Conservation (phyloP, 768 basidiomycete species). For the Termitomyces sp. region DNA sequence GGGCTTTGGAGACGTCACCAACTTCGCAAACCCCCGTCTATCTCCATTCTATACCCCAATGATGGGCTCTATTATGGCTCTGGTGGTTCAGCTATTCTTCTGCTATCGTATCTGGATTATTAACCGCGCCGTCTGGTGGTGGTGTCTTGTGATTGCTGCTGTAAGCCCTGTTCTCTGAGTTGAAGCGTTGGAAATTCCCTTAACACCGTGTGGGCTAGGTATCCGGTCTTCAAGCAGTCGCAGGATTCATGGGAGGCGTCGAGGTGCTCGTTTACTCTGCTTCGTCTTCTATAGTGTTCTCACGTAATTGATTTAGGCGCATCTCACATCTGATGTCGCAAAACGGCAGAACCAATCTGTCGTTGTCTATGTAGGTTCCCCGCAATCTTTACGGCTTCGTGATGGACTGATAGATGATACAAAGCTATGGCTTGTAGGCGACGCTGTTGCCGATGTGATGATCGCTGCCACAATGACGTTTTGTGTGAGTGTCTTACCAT, state of each 20-base stretch:
- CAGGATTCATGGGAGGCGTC: slow-evolving; percentile 6
- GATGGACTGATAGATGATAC: too few relatives aligned
- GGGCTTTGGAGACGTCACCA: slow-evolving; percentile 10
- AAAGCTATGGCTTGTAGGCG: too few relatives aligned
- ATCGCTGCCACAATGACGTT: too few relatives aligned
- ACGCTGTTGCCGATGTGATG: too few relatives aligned
- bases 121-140: slow-evolving; percentile 4
- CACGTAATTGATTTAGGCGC: too few relatives aligned
- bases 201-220: background rate
- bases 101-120: slow-evolving; percentile 15
- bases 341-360: too few relatives aligned
- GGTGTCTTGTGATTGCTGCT: slow-evolving; percentile 2
- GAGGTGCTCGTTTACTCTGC: background rate
- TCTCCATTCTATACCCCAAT: slow-evolving; percentile 11
- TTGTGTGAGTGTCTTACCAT: too few relatives aligned
- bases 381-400: too few relatives aligned
- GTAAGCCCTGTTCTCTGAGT: background rate
- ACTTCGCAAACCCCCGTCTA: slow-evolving; percentile 1
- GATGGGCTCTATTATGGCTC: slow-evolving; percentile 11
- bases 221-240: slow-evolving; percentile 1
- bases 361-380: too few relatives aligned
- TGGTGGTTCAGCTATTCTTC: slow-evolving; percentile 13
- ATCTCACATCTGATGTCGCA: too few relatives aligned
- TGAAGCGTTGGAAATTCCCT: too few relatives aligned
- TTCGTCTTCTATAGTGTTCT: background rate